A percentile compares a stretch with the other conserved stretches of the same genome.
phyloP scores from a whole-genome alignment of 169 alveolate genomes.

The Cardiosporidium cionae region DNA sequence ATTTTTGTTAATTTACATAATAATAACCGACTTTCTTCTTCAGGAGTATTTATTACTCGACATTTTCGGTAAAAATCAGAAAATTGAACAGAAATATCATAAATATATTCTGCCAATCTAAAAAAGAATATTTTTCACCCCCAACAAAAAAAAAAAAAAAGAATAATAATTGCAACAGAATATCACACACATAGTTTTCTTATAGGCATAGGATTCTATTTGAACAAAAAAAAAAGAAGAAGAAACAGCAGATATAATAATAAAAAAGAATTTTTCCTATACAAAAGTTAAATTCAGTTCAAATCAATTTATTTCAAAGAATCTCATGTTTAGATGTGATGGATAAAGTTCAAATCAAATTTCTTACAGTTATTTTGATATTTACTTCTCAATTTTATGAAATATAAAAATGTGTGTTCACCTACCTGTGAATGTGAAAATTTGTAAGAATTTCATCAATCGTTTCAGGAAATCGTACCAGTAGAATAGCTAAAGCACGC shows the following conservation, averaged over 20 bases:
- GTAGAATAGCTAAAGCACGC: constrained; percentile 55
- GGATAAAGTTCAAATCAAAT: not conserved
- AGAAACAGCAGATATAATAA: not conserved
- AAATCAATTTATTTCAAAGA: not conserved
- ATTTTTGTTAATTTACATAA: constrained; percentile 16
- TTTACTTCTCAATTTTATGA: no score
- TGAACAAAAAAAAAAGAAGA: not conserved
- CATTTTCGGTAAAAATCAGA: constrained; percentile 88
- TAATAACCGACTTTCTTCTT: constrained; percentile 75
- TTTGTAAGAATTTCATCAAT: constrained; percentile 66
- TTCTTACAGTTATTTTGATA: not conserved
- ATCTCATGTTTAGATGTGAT: not conserved
- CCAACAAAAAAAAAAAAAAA: not conserved
- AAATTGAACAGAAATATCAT: constrained; percentile 81
- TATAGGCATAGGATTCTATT: not conserved
- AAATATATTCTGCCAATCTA: constrained; percentile 87
- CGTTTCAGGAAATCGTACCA: constrained; percentile 78
- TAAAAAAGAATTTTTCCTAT: no score
- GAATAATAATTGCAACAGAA: not conserved
- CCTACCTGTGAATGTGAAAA: constrained; percentile 55
- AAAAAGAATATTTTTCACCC: constrained; percentile 26
- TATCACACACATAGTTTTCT: not conserved
- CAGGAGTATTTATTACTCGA: constrained; percentile 79
- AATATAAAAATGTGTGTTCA: not conserved
- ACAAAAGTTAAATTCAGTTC: not conserved